Base-by-base conservation (phyloP, 2,329 filamentous ascomycete genomes). In the Neofusicoccum parvum region DNA sequence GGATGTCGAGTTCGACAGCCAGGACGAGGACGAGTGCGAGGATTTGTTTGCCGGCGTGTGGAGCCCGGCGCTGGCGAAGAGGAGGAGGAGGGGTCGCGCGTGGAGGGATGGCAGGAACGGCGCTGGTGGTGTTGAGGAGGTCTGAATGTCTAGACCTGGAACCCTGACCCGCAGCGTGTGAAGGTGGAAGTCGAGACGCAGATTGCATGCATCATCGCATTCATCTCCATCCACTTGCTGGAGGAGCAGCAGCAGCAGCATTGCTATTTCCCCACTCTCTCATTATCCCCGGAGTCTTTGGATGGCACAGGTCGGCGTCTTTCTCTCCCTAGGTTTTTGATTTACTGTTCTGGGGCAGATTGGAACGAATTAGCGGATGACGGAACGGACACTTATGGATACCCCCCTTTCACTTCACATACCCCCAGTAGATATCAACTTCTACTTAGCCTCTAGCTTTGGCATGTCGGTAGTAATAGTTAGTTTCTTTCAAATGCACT, bases 1-100 rank as follows among this genome's bases (percentile, higher is more conserved):
- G 43, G 76, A 79, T n/a, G 68, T 86, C 3, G 83, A 87, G 70
- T 89, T 89, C 71, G 87, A 89, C 71, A 86, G 83, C 65, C 84
- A 88, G 75, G 87, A 89, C 72, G 87, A 89, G 71, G 87, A 89
- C 67, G 87, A 89, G 75, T 89, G 87, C 67, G 87, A 89, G 74
- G 87, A 88, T 73, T 69, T 89, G 36, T 89, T 89, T 71, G 80
- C 85, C 15, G 87, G 87, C 0, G 80, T 87, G 20, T 89, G 87
- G 87, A 87, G 79, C 66, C 81, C 83, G 15, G 80, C 81, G 65
- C 70, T 86, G 64, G 87, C 87, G 46, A 76, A 73, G 70, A 75
- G 79, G 77, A 74, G 82, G 72, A 71, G 83, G 67, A 76, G 70
- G 45, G 51, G 66, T 23, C 41, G 60, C 27, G 62, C 48, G 15